Evolutionary conservation across 164 flowering plant species (phyloP).

Genomic region (Macadamia tetraphylla): DNA sequence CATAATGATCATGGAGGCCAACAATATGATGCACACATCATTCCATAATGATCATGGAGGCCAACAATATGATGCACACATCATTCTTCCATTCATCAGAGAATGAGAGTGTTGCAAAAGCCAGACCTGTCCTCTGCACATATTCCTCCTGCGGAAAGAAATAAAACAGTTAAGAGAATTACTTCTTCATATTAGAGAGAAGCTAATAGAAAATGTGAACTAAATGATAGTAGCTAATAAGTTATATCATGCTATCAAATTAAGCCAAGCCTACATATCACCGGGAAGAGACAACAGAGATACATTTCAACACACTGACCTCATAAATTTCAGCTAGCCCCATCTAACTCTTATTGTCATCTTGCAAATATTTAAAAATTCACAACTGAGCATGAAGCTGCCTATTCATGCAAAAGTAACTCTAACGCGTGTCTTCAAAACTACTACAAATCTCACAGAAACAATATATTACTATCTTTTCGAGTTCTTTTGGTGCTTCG

Average conservation of each 20-base stretch:
- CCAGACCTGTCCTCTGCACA: conserved; percentile 57
- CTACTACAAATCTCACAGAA: conserved; percentile 1
- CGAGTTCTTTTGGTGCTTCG: conserved; percentile 58
- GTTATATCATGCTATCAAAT: neutral
- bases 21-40: conserved; percentile 40
- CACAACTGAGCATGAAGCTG: neutral
- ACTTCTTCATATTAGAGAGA: neutral
- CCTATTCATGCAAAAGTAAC: neutral
- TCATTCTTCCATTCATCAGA: conserved; percentile 82
- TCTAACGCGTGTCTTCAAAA: neutral
- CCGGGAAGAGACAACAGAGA: neutral
- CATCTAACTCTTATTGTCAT: conserved; percentile 92
- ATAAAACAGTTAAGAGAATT: neutral
- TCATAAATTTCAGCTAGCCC: conserved; percentile 91
- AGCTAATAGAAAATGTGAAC: neutral
- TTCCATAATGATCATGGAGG: too few relatives aligned
- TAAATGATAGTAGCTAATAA: neutral
- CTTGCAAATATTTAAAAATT: conserved; percentile 35
- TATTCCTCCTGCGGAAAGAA: conserved; percentile 72
- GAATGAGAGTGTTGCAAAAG: conserved; percentile 50
- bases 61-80: conserved; percentile 25
- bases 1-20: neutral
- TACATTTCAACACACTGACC: conserved; percentile 35
- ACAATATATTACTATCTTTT: conserved; percentile 56
- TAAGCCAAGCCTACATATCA: neutral